A percentile compares a stretch with the other conserved stretches of the same genome.
These are phyloP conservation scores for Euclidium syriacum DNA, from an alignment of 345 rosid species.

Conservation along the genomic window DNA sequence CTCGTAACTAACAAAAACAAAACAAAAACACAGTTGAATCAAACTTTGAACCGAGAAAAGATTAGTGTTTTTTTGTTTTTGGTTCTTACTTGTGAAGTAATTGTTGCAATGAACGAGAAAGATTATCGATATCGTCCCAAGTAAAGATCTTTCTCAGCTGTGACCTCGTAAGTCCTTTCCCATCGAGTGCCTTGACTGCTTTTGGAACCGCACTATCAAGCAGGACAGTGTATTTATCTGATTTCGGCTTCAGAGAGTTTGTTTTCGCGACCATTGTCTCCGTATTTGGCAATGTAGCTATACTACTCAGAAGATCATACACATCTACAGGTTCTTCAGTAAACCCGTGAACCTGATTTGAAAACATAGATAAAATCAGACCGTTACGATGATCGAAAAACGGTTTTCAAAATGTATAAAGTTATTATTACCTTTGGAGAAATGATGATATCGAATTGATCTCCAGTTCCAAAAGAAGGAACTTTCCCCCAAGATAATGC, in stretches of 20 bases:
- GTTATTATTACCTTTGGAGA: slow-evolving; percentile 48
- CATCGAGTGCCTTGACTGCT: slow-evolving; percentile 28
- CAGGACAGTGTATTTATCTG: slow-evolving; percentile 36
- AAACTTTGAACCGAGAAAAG: background rate
- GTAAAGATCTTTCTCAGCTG: slow-evolving; percentile 33
- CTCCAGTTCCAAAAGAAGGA: slow-evolving; percentile 70
- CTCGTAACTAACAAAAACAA: slow-evolving; percentile 41
- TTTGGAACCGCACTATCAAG: slow-evolving; percentile 30
- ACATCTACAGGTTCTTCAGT: slow-evolving; percentile 45
- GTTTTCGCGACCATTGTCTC: background rate
- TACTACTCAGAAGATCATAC: slow-evolving; percentile 45
- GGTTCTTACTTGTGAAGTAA: slow-evolving; percentile 64
- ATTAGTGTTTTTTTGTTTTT: background rate
- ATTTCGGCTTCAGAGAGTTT: slow-evolving; percentile 8
- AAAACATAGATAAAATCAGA: slow-evolving; percentile 1
- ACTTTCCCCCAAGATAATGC: slow-evolving; percentile 83
- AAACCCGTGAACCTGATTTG: slow-evolving; percentile 46
- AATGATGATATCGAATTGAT: slow-evolving; percentile 64
- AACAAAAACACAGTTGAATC: background rate
- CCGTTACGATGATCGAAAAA: background rate
- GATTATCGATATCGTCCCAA: slow-evolving; percentile 44
- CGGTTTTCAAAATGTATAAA: slow-evolving; percentile 11
- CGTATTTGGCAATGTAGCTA: slow-evolving; percentile 29
- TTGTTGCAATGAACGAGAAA: slow-evolving; percentile 39
- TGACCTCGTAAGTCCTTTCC: slow-evolving; percentile 33